Base-by-base conservation (phyloP, 2,329 filamentous ascomycete species). In the Hortaea werneckii region DNA sequence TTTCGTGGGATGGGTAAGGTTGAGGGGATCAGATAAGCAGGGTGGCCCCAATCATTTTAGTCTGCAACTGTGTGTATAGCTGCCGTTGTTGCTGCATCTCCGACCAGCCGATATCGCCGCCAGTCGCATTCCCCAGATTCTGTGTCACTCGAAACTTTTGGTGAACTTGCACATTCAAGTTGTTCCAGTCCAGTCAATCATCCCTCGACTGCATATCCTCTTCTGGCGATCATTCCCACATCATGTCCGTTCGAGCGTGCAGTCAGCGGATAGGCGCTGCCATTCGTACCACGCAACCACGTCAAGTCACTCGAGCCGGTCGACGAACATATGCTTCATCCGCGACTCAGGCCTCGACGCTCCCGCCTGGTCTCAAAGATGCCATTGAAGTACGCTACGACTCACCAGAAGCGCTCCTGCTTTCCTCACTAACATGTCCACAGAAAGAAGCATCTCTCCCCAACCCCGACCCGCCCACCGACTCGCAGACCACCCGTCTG, bases 401-500 rank as follows among this genome's bases (percentile, higher is more conserved):
- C 12, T 32, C 29, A 10, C 30, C 26, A 28, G n/a, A n/a, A 9
- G 20, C 32, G 32, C 29, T n/a, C 26, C 2, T 13, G 11, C 20
- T 34, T 11, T 5, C 30, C 28, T 34, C 37, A 28, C 30, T 47
- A n/a, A 42, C 26, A 9, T n/a, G 11, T 29, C 1, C 27, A 13
- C 51, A 77, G 69, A 69, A 67, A 56, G 69, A 76, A 58, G 61
- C 68, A 20, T 58, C 64, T 2, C 62, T 83, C 9, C 74, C 83
- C 7, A 87, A 83, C 54, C 76, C 84, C 41, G 87, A 94, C 60
- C 87, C 87, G 32, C 61, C 80, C 10, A 58, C 77, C 41, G 83
- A 87, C 65, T 92, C 87, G 1, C 71, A 79, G 57, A 94, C 86
- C 53, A 78, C 80, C 30, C 76, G 80, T 29, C 76, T 95, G 49